A percentile compares a stretch with the other conserved stretches of the same genome.
Evolutionary conservation across 768 basidiomycete genomes (phyloP).

Genomic region (Mycena polygramma): DNA sequence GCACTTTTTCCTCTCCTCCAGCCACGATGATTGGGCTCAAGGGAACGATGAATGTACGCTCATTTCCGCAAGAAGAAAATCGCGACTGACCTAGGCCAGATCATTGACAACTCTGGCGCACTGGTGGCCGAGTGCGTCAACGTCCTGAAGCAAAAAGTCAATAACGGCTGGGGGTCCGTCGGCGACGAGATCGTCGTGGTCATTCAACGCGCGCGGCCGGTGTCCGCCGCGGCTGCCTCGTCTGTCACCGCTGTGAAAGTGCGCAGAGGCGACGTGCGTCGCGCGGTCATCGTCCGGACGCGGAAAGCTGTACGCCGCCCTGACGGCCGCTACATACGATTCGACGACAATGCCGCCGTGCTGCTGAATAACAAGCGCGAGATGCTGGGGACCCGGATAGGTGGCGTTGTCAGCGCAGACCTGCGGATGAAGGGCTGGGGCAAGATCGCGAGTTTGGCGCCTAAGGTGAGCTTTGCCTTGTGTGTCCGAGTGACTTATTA

Average conservation of each 20-base stretch:
- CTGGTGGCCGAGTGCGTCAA: constrained; percentile 96
- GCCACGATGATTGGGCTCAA: constrained; percentile 93
- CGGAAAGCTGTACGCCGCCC: constrained; percentile 86
- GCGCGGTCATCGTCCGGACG: constrained; percentile 96
- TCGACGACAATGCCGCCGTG: constrained; percentile 98
- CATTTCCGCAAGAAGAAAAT: background rate
- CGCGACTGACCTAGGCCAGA: constrained; percentile 57
- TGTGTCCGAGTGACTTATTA: background rate
- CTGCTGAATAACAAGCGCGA: constrained; percentile 95
- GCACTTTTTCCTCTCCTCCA: background rate
- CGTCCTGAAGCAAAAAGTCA: constrained; percentile 95
- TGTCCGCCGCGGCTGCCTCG: constrained; percentile 73
- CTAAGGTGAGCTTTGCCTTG: constrained; percentile 71
- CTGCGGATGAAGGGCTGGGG: constrained; percentile 94
- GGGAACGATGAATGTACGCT: constrained; percentile 84
- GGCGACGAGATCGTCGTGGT: constrained; percentile 98
- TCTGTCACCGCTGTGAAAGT: constrained; percentile 91
- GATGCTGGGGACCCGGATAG: constrained; percentile 95
- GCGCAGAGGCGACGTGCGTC: constrained; percentile 92
- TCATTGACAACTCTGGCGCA: constrained; percentile 98
- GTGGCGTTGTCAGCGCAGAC: constrained; percentile 93
- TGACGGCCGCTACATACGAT: constrained; percentile 89
- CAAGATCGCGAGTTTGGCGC: constrained; percentile 92
- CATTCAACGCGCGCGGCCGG: constrained; percentile 89
- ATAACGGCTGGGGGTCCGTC: constrained; percentile 92